phyloP scores from a whole-genome alignment of 148 eudicot genomes.

The Nyssa sinensis region DNA sequence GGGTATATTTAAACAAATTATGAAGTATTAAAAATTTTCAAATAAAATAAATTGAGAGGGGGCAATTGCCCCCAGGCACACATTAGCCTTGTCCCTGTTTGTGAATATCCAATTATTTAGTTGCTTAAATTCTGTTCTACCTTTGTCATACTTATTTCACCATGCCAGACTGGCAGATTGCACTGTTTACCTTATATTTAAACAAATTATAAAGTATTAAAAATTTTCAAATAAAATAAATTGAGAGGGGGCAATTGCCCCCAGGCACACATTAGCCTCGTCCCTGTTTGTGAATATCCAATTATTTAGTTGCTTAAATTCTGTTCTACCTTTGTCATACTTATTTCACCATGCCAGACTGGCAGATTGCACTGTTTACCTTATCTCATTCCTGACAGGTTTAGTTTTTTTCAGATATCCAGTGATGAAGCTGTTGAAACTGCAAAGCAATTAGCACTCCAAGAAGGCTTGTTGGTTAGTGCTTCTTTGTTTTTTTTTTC shows the following conservation, averaged over 20 bases:
- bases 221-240: no score
- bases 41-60: no score
- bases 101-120: no score
- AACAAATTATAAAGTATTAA: no score
- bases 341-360: neutral
- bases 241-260: no score
- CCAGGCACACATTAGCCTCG: no score
- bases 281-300: no score
- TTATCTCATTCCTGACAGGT: neutral
- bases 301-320: neutral
- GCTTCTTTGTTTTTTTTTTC: conserved; percentile 13
- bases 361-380: neutral
- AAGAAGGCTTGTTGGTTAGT: conserved; percentile 98
- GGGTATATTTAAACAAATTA: no score
- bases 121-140: neutral
- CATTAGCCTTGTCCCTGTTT: no score
- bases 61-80: no score
- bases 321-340: conserved; percentile 2
- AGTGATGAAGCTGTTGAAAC: conserved; percentile 89
- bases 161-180: neutral
- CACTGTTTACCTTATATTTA: neutral
- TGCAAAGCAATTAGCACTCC: conserved; percentile 91
- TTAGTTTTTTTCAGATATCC: conserved; percentile 56
- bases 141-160: neutral
- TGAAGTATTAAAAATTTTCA: no score